Evolutionary conservation across 2,329 filamentous ascomycete species (phyloP).

Genomic region (Metarhizium sp.): DNA sequence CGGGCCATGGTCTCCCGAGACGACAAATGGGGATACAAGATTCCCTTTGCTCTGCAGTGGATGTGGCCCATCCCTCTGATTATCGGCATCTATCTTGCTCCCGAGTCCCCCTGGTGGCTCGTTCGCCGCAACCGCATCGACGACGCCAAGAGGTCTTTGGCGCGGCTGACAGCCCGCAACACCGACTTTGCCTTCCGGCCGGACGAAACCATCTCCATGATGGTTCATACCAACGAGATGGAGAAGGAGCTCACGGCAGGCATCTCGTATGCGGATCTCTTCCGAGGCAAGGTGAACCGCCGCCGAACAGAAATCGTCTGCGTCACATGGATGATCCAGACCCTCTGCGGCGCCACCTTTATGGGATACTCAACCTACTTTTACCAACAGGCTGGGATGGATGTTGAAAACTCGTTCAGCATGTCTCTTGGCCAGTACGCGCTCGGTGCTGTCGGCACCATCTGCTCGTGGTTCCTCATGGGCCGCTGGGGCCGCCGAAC

Average conservation of each 20-base stretch:
- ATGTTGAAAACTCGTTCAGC: conserved; percentile 26
- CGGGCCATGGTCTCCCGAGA: conserved; percentile 26
- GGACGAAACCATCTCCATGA: conserved; percentile 39
- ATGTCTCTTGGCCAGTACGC: conserved; percentile 32
- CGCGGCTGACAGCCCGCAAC: conserved; percentile 30
- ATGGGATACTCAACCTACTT: conserved; percentile 52
- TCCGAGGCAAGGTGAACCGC: conserved; percentile 32
- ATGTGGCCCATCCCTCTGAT: conserved; percentile 36
- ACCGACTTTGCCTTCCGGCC: conserved; percentile 22
- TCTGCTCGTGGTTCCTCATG: conserved; percentile 36
- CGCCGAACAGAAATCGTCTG: conserved; percentile 36
- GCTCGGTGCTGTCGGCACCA: conserved; percentile 34
- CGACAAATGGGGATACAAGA: conserved; percentile 35
- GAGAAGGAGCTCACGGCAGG: conserved; percentile 31
- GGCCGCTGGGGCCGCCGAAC: conserved; percentile 33
- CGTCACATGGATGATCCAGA: conserved; percentile 33
- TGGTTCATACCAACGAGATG: conserved; percentile 40
- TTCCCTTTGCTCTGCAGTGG: conserved; percentile 42
- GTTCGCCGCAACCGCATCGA: conserved; percentile 30
- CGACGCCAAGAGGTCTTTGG: conserved; percentile 28
- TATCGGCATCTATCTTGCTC: conserved; percentile 31
- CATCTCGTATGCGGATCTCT: conserved; percentile 36
- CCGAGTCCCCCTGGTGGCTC: conserved; percentile 42
- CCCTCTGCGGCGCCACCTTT: conserved; percentile 28
- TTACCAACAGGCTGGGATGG: conserved; percentile 33